These are phyloP conservation scores for Geosmithia morbida DNA, from an alignment of 2,329 filamentous ascomycete species.

Conservation along the genomic window DNA sequence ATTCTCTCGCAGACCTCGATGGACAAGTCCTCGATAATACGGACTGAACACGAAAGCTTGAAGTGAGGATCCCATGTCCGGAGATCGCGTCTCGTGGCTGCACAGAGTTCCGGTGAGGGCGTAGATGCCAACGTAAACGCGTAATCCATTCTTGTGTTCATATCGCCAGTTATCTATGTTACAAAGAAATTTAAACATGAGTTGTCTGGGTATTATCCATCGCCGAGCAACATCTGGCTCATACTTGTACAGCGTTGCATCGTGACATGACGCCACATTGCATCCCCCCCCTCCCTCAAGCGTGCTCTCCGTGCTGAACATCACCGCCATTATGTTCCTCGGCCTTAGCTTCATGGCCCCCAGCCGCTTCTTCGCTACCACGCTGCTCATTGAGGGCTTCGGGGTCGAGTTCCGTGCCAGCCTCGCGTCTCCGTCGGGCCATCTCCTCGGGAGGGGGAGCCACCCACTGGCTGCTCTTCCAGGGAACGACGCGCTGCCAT, in stretches of 20 bases:
- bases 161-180: background rate
- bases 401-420: conserved; percentile 22
- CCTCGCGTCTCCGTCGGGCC: conserved; percentile 22
- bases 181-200: background rate
- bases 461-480: conserved; percentile 43
- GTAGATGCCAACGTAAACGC: too few relatives aligned
- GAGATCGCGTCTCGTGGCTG: too few relatives aligned
- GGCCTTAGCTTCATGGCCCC: background rate
- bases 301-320: background rate
- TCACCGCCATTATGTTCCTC: background rate
- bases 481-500: conserved; percentile 36
- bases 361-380: background rate
- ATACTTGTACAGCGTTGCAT: background rate
- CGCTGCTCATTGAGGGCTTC: background rate
- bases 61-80: too few relatives aligned
- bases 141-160: background rate
- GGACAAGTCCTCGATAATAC: too few relatives aligned
- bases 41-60: too few relatives aligned
- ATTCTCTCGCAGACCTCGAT: too few relatives aligned
- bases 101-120: too few relatives aligned
- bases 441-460: conserved; percentile 28
- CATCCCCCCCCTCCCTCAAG: background rate
- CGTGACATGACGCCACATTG: background rate
- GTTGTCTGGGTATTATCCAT: too few relatives aligned
- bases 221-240: too few relatives aligned